These are phyloP conservation scores for Sporothrix dimorphospora DNA, from an alignment of 2,329 filamentous ascomycete genomes.

Conservation along the genomic window DNA sequence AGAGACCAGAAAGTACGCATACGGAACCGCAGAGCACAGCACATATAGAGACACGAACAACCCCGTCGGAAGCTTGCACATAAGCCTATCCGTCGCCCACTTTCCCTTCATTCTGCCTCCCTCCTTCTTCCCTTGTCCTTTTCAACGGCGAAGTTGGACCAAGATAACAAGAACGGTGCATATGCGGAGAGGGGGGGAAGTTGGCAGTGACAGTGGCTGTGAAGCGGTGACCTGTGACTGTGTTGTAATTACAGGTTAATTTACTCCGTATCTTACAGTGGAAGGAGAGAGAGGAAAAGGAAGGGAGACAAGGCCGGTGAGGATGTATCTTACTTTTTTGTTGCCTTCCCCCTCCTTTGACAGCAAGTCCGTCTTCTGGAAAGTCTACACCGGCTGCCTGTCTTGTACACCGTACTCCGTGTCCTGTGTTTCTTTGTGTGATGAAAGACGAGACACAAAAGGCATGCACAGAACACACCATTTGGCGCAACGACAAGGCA, in stretches of 20 bases:
- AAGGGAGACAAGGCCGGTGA: not conserved
- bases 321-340: not conserved
- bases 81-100: not conserved
- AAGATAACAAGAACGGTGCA: conserved; percentile 24
- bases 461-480: not conserved
- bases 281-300: not conserved
- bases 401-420: not conserved
- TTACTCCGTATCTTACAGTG: too few relatives aligned
- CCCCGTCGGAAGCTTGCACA: conserved; percentile 5
- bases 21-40: not conserved
- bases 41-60: not conserved
- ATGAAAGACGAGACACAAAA: conserved; percentile 19
- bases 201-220: not conserved
- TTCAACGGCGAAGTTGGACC: not conserved
- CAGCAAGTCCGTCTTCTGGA: not conserved
- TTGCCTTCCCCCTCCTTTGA: not conserved
- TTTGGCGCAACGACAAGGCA: not conserved
- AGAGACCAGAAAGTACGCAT: not conserved
- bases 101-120: not conserved
- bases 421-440: not conserved
- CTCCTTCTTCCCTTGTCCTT: not conserved
- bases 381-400: not conserved
- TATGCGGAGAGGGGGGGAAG: not conserved
- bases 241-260: not conserved
- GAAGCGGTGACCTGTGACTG: not conserved